Evolutionary conservation across 306 rosid species (phyloP), one percentile per base, ranked within the genome.

Genomic region (Quercus suber): DNA sequence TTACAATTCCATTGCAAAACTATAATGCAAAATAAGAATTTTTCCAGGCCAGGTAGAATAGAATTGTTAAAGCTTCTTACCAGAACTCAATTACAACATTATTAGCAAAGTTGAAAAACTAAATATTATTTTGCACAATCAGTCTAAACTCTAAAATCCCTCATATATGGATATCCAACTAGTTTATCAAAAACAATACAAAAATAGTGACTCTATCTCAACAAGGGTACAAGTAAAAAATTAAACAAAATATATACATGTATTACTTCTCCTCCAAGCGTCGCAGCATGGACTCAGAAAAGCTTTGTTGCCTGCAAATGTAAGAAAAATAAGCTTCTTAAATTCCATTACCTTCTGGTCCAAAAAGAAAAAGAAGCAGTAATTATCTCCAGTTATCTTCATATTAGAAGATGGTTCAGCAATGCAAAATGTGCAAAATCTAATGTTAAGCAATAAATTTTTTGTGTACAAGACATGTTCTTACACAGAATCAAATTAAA

Each of bases 301-400:
- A 95, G 90, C 87, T 87, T 78, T 93, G 96, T 87, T 95, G 99
- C 91, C 97, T 94, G 78, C 82, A 83, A 78, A 85, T 41, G 74
- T 53, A 23, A 79, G 55, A 58, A 79, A 59, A 76, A 63, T 81
- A 25, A 85, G 73, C 68, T 73, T 5, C 53, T 14, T 11, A 14
- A 53, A 80, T 31, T 74, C 12, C 30, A 55, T 23, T 37, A 30
- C 8, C 49, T 23, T 64, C 23, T 64, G 13, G 13, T 60, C 67
- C 30, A 49, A 49, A 10, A 49, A 49, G 1, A 49, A 49, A 12
- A 49, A 49, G 45, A 41, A 41, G 45, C 14, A 49, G 53, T 49
- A 49, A 49, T 49, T 49, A 49, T 49, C 5, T 49, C 53, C 15
- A 12, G 15, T 25, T 61, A 25, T 61, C 33, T 61, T 23, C 27